These are phyloP conservation scores for Glebionis coronaria DNA, from an alignment of 129 eudicot species.

Conservation along the genomic window DNA sequence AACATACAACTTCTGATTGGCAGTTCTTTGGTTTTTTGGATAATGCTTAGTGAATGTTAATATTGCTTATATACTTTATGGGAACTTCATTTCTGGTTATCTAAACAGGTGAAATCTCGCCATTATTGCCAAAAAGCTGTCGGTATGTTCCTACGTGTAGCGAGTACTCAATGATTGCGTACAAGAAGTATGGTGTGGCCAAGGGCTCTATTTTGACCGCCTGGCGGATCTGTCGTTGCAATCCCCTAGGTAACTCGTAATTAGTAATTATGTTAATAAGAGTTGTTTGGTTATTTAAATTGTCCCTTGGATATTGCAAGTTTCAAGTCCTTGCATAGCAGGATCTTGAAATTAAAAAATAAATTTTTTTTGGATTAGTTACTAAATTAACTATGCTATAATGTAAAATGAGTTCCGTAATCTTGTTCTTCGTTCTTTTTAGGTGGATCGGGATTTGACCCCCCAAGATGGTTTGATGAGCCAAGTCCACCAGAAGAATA, in stretches of 20 bases:
- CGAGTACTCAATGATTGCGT: slow-evolving; percentile 98
- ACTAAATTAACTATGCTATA: neutral
- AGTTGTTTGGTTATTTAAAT: slow-evolving; percentile 2
- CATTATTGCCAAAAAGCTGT: slow-evolving; percentile 83
- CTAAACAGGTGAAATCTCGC: slow-evolving; percentile 86
- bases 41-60: no score
- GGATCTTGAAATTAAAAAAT: neutral
- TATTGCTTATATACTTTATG: slow-evolving; percentile 5
- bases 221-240: slow-evolving; percentile 93
- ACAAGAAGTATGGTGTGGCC: slow-evolving; percentile 82
- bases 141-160: slow-evolving; percentile 93
- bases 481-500: slow-evolving; percentile 50
- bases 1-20: neutral
- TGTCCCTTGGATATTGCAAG: neutral
- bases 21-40: neutral
- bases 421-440: slow-evolving; percentile 2
- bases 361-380: neutral
- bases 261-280: neutral
- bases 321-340: neutral
- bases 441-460: slow-evolving; percentile 98
- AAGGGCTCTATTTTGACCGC: slow-evolving; percentile 79
- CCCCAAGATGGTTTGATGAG: slow-evolving; percentile 93
- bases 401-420: slow-evolving; percentile 3
- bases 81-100: neutral
- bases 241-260: slow-evolving; percentile 66